Conservation (phyloP, 768 basidiomycete species). For the Naganishia onofrii region DNA sequence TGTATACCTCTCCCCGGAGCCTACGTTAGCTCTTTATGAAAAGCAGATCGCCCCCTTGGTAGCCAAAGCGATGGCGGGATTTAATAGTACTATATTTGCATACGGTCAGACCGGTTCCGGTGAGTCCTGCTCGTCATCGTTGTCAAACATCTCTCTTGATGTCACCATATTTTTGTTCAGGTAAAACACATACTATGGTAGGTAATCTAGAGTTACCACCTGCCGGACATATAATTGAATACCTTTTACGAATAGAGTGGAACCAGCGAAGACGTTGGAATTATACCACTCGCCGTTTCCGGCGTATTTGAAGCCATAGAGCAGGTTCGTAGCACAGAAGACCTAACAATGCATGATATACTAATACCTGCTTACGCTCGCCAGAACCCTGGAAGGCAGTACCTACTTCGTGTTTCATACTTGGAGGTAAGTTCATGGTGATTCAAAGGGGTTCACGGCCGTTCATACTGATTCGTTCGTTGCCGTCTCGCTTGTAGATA, state of each 20-base stretch:
- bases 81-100: conserved; percentile 52
- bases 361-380: neutral
- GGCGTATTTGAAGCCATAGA: conserved; percentile 51
- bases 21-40: conserved; percentile 44
- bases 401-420: conserved; percentile 49
- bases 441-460: neutral
- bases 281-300: conserved; percentile 50
- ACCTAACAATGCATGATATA: too few species aligned
- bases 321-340: conserved; percentile 34
- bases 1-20: conserved; percentile 42
- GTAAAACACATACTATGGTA: conserved; percentile 33
- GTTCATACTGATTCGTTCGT: neutral
- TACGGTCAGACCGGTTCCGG: conserved; percentile 50
- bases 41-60: conserved; percentile 46
- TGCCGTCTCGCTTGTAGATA: conserved; percentile 29
- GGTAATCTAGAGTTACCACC: neutral
- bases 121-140: neutral
- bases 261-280: conserved; percentile 42
- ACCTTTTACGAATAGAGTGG: conserved; percentile 34
- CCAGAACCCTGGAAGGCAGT: conserved; percentile 47
- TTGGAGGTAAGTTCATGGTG: conserved; percentile 37
- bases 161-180: neutral
- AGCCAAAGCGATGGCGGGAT: conserved; percentile 50
- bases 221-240: neutral
- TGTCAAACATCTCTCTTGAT: neutral